Evolutionary conservation across 2,329 filamentous ascomycete genomes (phyloP).

Genomic region (Gaeumannomyces sp.): DNA sequence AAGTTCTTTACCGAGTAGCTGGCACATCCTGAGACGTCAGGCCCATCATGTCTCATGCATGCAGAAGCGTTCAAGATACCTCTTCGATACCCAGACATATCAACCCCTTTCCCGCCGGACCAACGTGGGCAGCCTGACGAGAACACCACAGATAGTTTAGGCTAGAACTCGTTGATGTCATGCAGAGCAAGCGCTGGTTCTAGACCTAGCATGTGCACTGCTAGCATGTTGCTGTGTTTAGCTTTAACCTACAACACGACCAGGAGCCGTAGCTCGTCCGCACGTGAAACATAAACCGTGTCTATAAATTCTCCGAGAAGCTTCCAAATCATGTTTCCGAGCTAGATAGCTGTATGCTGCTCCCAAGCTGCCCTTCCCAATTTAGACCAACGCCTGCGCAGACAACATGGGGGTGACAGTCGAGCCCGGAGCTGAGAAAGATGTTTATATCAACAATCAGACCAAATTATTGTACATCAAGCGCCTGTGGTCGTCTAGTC

Average conservation of each 20-base stretch:
- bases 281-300: not conserved
- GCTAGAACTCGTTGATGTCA: not conserved
- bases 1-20: not conserved
- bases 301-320: not conserved
- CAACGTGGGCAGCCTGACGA: not conserved
- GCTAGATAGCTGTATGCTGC: not conserved
- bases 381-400: not conserved
- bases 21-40: not conserved
- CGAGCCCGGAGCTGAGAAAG: not conserved
- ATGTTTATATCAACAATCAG: not conserved
- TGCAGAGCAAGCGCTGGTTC: not conserved
- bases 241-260: not conserved
- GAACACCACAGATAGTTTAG: no score
- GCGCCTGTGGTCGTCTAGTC: not conserved
- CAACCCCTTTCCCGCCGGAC: not conserved
- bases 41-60: not conserved
- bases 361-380: not conserved
- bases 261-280: not conserved
- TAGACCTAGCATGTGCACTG: not conserved
- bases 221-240: not conserved
- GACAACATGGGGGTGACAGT: not conserved
- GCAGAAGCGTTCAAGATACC: not conserved
- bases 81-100: not conserved
- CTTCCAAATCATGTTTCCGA: no score
- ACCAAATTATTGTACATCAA: slow-evolving; percentile 1